Conservation (phyloP, 306 rosid species). For the Quercus robur region DNA sequence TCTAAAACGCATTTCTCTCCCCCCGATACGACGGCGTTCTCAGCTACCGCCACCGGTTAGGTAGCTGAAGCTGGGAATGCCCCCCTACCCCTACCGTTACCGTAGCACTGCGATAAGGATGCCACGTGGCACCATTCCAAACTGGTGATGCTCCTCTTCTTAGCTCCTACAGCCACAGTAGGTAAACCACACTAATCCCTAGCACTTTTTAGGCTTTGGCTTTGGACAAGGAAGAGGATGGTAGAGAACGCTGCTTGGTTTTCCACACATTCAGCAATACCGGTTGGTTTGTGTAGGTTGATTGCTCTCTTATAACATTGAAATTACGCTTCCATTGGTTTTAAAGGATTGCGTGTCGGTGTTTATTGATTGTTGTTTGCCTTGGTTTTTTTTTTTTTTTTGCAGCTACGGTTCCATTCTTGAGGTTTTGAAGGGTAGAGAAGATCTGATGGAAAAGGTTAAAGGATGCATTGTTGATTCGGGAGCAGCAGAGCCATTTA, state of each 20-base stretch:
- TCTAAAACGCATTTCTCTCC: background rate
- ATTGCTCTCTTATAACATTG: background rate
- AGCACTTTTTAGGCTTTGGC: too few species aligned
- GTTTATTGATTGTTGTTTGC: background rate
- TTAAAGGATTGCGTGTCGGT: background rate
- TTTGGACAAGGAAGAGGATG: conserved; percentile 33
- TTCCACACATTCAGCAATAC: conserved; percentile 92
- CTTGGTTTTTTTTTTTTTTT: background rate
- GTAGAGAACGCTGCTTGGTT: conserved; percentile 62
- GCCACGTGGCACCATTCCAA: too few species aligned
- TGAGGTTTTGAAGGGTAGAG: conserved; percentile 38
- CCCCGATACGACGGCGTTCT: background rate
- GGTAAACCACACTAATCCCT: too few species aligned
- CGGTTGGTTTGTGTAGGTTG: conserved; percentile 88
- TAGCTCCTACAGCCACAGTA: too few species aligned
- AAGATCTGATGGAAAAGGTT: conserved; percentile 59
- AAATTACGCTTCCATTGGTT: too few species aligned
- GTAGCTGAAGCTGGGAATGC: too few species aligned
- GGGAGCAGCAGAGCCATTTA: conserved; percentile 77
- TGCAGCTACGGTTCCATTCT: conserved; percentile 77
- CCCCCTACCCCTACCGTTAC: too few species aligned
- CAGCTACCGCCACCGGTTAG: background rate
- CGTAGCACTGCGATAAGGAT: too few species aligned
- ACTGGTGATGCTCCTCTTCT: too few species aligned
- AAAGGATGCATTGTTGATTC: conserved; percentile 87